Evolutionary conservation across 2,329 filamentous ascomycete species (phyloP), one percentile per base, ranked within the genome.

Genomic region (Penicillium expansum): DNA sequence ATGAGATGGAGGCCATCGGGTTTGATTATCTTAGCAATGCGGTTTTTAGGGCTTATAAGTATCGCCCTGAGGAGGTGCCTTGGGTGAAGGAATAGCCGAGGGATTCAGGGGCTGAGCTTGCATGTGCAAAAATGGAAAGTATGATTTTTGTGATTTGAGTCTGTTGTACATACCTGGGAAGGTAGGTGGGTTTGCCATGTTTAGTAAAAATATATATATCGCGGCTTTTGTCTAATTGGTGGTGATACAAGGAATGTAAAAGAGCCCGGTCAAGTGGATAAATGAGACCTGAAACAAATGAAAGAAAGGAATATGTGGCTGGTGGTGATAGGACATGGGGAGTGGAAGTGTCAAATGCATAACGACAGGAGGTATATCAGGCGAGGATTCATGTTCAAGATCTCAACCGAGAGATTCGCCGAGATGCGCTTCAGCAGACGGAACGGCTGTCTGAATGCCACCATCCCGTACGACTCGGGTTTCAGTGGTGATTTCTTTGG

Each of bases 31-130:
- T 72, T 42, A 72, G 71, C 1, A 80, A 80, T 69, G 77, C 76
- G 1, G 47, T 79, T 18, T 79, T 80, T 57, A 60, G 77, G 48
- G 77, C 76, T 32, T 79, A 79, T 54, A 75, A 76, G 57, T 79
- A 80, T 62, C 64, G 66, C 0, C 65, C 69, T 16, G 72, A 77
- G 39, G 66, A 79, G 56, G 64, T 80, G 33, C 74, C 74, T 14
- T 79, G 76, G 76, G 37, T 75, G 18, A 62, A 61, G 53, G 52
- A 58, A 30, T 24, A 33, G 37, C n/a, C 1, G 16, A 29, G 30
- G 16, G 4, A 1, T 16, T 16, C 4, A 8, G 3, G n/a, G 3
- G 3, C 10, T 18, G 4, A 16, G 13, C 20, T 43, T n/a, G 11
- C 0, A 43, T 43, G 13, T 32, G 18, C 7, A 3, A 14, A 16